Evolutionary conservation across 805 yeast species (phyloP).

Genomic region (Wickerhamiella parazyma): DNA sequence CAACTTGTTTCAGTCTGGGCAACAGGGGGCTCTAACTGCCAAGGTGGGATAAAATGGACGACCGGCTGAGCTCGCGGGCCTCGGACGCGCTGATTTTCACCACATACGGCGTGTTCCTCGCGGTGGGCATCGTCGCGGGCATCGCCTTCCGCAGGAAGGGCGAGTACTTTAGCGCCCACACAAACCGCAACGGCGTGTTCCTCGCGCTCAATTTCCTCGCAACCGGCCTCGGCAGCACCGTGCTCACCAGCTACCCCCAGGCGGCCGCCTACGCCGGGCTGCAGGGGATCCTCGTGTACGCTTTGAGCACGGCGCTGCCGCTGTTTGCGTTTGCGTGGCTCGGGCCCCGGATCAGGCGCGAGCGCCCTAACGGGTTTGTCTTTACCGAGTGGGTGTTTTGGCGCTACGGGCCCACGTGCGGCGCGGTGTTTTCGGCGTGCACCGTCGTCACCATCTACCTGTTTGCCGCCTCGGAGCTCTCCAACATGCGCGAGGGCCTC

Average conservation of each 20-base stretch:
- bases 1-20: not conserved
- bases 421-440: slow-evolving; percentile 62
- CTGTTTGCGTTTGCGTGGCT: slow-evolving; percentile 63
- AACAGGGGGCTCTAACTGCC: no score
- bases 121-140: slow-evolving; percentile 46
- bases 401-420: slow-evolving; percentile 60
- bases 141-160: slow-evolving; percentile 38
- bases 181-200: slow-evolving; percentile 68
- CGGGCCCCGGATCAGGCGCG: slow-evolving; percentile 66
- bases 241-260: slow-evolving; percentile 71
- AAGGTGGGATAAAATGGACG: not conserved
- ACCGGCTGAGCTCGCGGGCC: slow-evolving; percentile 21
- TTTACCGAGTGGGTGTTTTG: slow-evolving; percentile 85
- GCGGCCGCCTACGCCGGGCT: slow-evolving; percentile 77
- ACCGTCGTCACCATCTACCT: slow-evolving; percentile 74
- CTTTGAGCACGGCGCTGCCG: slow-evolving; percentile 69
- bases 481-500: slow-evolving; percentile 66
- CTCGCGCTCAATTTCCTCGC: slow-evolving; percentile 82
- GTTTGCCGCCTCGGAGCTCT: slow-evolving; percentile 75
- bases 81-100: slow-evolving; percentile 52
- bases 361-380: slow-evolving; percentile 82
- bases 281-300: slow-evolving; percentile 75
- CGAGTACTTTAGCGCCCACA: slow-evolving; percentile 61
- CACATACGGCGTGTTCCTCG: slow-evolving; percentile 41
- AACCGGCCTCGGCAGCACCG: slow-evolving; percentile 76